Evolutionary conservation across 1,284 basidiomycete species (phyloP), one percentile per base, ranked within the genome.

Genomic region (Volvariella surrecta): DNA sequence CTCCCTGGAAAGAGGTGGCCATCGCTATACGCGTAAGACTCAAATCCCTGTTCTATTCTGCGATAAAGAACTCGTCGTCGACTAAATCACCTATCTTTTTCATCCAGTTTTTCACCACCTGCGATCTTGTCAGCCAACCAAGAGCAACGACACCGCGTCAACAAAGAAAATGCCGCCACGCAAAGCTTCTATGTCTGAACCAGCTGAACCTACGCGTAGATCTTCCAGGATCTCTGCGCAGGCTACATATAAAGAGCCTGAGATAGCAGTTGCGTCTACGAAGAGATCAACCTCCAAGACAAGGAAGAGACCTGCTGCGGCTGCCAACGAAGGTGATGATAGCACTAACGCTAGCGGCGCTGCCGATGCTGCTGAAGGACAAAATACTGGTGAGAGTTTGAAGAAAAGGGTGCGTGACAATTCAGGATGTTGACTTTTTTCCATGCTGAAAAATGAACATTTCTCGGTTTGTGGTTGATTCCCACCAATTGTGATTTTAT

Each of bases 201-300:
- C 52, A 4, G 50, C 52, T 8, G 61, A 61, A 20, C 48, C 59
- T 34, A 24, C 44, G 15, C 70, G 69, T 7, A 61, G 74, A 43
- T 76, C 74, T 9, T 63, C 63, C 15, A 59, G 74, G 37, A 66
- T 76, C 40, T 67, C 71, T 3, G 54, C 69, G 3, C 63, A 64
- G 11, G 24, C 6, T 28, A 11, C 24, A 6, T 6, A 28, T 11
- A 28, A 28, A 28, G 24, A 28, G 11, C 11, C 24, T 28, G 24
- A 11, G 6, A 28, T 11, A 6, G 24, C 24, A 6, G 31, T 21
- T 16, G 47, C 51, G 22, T 24, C 52, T 18, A 53, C 52, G 28
- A 44, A 43, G 19, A 52, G 43, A 50, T 57, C 53, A 45, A 49
- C 52, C 57, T 22, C 58, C 54, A 52, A 55, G 47, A 24, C 58